Base-by-base conservation (phyloP, 2,329 filamentous ascomycete species). In the Chaetothyriales sp. region DNA sequence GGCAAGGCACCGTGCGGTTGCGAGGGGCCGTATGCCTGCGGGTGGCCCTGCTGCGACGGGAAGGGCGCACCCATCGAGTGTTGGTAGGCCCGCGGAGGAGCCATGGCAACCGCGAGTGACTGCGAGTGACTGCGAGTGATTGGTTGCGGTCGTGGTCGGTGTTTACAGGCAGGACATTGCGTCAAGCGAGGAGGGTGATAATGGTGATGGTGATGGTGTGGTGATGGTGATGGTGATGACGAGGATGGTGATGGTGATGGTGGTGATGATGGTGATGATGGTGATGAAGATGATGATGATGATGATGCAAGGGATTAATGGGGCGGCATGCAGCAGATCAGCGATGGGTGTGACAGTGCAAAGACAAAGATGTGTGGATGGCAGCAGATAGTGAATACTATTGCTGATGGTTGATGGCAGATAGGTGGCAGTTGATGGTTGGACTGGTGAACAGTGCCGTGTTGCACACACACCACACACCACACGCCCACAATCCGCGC, bases 1-100 rank as follows among this genome's bases (percentile, higher is more conserved):
- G 74, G 75, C 2, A 78, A 70, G 49, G 70, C 70, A 47, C 69
- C 65, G 55, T 69, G 70, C 49, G 74, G 71, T 53, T 73, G 70
- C 52, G 67, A 63, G 56, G 70, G 67, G 9, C 43, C 51, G 62
- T 69, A 62, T 53, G 71, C 64, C 58, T 70, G 67, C 55, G 74
- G 64, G 58, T 73, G 67, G 56, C 67, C 71, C 59, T 70, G 74
- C 59, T 77, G 76, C 49, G 79, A 69, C 59, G 80, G 75, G 65
- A 82, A 83, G 22, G 78, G 77, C 58, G 76, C 33, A 40, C 33
- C 33, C 33, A 40, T 40, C 8, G 73, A 76, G 65, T 73, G 77
- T 64, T 68, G 75, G 64, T 74, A 76, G 65, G 78, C 82, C 63
- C 78, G 72, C 56, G 76, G 74, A 64, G 77, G 77, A 65, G 78